Conservation (phyloP, 345 rosid genomes). For the Sonneratia caseolaris region DNA sequence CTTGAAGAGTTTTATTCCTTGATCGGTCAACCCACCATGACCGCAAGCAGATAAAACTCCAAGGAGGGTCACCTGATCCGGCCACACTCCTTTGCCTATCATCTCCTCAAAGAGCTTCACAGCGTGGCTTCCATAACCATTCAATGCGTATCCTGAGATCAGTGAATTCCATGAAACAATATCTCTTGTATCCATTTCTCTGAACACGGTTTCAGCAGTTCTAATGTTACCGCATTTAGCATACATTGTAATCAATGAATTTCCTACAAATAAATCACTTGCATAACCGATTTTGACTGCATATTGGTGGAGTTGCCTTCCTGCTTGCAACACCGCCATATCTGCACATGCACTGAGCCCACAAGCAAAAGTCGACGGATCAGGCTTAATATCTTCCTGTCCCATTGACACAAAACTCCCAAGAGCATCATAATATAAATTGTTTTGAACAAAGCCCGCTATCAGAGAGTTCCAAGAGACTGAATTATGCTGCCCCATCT, state of each 20-base stretch:
- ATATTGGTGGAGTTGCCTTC: constrained; percentile 30
- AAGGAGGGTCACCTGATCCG: constrained; percentile 13
- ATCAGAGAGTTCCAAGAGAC: constrained; percentile 40
- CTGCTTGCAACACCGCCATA: constrained; percentile 24
- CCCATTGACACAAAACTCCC: constrained; percentile 17
- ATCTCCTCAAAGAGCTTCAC: constrained; percentile 24
- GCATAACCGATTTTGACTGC: constrained; percentile 11
- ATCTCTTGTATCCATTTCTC: constrained; percentile 13
- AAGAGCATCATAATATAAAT: constrained; percentile 18
- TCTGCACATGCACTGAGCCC: constrained; percentile 30
- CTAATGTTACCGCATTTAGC: constrained; percentile 30
- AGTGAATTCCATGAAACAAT: constrained; percentile 35
- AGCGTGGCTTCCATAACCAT: constrained; percentile 29
- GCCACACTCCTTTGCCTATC: constrained; percentile 13
- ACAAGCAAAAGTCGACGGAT: constrained; percentile 21
- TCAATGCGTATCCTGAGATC: constrained; percentile 29
- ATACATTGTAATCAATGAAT: constrained; percentile 22
- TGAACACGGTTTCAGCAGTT: constrained; percentile 17
- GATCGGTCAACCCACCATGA: constrained; percentile 12
- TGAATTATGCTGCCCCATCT: constrained; percentile 20
- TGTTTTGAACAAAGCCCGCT: constrained; percentile 24
- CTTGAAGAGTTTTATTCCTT: constrained; percentile 9
- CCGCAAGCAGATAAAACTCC: constrained; percentile 18
- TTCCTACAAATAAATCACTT: constrained; percentile 15
- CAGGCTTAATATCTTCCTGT: constrained; percentile 17